Conservation (phyloP, 73 alveolate genomes). For the Tetrahymena elliotti region DNA sequence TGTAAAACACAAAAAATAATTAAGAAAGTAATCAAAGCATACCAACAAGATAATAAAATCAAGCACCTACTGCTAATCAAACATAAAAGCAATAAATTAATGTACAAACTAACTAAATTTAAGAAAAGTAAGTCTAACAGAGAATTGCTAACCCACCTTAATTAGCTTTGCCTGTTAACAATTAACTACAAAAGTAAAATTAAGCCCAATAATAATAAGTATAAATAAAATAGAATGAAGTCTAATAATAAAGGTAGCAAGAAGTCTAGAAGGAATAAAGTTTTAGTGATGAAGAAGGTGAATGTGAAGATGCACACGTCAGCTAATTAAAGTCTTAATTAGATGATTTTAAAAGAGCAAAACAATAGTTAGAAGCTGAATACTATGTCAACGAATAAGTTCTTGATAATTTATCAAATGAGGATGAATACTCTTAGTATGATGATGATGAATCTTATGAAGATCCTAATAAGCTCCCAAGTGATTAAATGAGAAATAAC, state of each 20-base stretch:
- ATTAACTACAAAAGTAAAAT: background rate
- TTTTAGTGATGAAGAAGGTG: background rate
- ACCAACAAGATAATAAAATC: background rate
- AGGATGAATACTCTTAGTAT: background rate
- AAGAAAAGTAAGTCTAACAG: background rate
- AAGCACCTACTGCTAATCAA: background rate
- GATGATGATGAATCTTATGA: background rate
- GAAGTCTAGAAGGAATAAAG: background rate
- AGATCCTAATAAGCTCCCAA: background rate
- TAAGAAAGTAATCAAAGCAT: background rate
- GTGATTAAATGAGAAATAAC: background rate
- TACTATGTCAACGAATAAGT: background rate
- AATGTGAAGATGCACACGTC: background rate
- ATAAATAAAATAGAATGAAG: no score
- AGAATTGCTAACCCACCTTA: background rate
- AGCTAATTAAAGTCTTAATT: background rate
- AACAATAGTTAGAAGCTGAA: background rate
- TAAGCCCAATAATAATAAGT: background rate
- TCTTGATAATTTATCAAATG: background rate
- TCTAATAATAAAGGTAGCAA: background rate
- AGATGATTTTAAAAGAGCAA: background rate
- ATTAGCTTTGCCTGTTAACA: background rate
- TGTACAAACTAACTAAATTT: background rate
- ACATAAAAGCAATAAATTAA: no score
- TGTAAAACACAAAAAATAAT: no score